phyloP scores from a whole-genome alignment of 257 asterid species.

The Salvia miltiorrhiza region DNA sequence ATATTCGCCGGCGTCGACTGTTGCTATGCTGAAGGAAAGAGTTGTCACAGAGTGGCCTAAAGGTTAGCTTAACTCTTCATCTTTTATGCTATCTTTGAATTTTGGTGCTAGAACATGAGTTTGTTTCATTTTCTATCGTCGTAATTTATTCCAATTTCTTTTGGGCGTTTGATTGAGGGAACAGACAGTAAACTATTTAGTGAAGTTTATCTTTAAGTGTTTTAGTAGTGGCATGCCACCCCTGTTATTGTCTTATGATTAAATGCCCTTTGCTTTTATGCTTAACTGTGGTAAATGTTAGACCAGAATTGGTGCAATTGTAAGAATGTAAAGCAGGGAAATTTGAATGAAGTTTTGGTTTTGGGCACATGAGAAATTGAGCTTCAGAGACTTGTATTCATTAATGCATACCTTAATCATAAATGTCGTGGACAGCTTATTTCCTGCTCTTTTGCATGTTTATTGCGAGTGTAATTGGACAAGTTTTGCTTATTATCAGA shows the following conservation, averaged over 20 bases:
- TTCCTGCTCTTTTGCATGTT: background rate
- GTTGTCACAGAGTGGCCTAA: conserved; percentile 57
- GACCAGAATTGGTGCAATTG: background rate
- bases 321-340: background rate
- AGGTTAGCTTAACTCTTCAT: conserved; percentile 28
- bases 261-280: background rate
- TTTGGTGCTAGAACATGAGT: background rate
- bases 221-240: too few species aligned
- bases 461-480: conserved; percentile 15
- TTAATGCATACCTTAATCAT: background rate
- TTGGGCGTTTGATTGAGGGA: background rate
- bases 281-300: background rate
- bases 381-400: background rate
- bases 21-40: conserved; percentile 82
- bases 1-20: conserved; percentile 83
- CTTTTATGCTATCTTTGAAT: background rate
- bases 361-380: background rate
- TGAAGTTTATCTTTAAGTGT: background rate
- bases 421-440: background rate
- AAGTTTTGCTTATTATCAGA: conserved; percentile 36
- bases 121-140: background rate
- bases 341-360: background rate
- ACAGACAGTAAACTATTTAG: background rate
- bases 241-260: background rate
- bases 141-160: background rate